These are phyloP conservation scores for Leishmania tarentolae DNA, from an alignment of 208 protist genomes.

Conservation along the genomic window DNA sequence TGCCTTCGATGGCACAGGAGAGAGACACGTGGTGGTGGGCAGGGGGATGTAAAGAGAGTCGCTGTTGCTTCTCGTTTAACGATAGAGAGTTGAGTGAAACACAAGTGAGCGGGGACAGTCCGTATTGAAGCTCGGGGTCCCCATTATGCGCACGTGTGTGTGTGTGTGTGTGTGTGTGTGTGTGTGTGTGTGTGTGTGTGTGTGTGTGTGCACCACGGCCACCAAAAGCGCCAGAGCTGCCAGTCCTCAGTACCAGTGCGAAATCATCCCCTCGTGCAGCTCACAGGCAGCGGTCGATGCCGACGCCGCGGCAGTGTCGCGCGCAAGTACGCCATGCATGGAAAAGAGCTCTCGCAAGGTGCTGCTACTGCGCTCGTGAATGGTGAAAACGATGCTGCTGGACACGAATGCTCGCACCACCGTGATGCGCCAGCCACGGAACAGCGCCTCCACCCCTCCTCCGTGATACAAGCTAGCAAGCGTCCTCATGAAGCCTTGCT, in stretches of 20 bases:
- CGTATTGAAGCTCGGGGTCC: neutral
- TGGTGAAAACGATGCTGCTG: conserved; percentile 53
- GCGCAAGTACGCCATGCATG: neutral
- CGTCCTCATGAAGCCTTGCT: conserved; percentile 28
- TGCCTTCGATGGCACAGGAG: too few species aligned
- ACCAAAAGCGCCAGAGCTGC: neutral
- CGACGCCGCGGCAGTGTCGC: conserved; percentile 1
- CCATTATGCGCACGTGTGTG: neutral
- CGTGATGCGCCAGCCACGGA: conserved; percentile 68
- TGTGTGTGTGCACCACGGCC: neutral
- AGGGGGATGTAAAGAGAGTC: too few species aligned
- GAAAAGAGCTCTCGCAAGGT: neutral
- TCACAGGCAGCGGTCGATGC: neutral
- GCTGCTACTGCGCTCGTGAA: conserved; percentile 37
- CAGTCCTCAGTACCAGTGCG: neutral
- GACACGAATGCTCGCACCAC: conserved; percentile 63
- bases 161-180: neutral
- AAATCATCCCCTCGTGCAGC: neutral
- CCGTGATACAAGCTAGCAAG: conserved; percentile 39
- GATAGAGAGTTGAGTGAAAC: neutral
- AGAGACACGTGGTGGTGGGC: neutral
- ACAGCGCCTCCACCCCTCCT: conserved; percentile 60
- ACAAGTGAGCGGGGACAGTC: neutral
- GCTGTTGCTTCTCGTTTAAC: neutral
- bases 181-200: neutral